Conservation (phyloP, 176 grass and related monocot species). For the Aegilops sharonensis region DNA sequence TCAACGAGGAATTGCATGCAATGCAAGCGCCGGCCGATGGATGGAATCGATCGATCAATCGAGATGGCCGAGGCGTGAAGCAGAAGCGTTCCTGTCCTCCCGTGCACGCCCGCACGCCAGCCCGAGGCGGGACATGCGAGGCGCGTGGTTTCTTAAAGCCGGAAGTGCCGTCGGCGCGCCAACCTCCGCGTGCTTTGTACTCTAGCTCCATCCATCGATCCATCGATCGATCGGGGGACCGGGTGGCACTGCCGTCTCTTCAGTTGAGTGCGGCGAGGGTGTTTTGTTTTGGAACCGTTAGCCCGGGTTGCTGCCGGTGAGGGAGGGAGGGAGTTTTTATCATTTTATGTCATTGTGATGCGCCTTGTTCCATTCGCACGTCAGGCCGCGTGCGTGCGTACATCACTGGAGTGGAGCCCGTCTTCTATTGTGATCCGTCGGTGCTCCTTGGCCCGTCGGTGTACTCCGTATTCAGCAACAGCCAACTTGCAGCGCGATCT, state of each 20-base stretch:
- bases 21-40: neutral
- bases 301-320: no score
- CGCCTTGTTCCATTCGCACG: neutral
- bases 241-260: no score
- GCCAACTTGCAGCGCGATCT: neutral
- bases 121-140: neutral
- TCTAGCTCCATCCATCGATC: neutral
- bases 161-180: neutral
- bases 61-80: slow-evolving; percentile 38
- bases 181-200: neutral
- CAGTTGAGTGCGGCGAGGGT: no score
- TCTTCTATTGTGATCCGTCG: neutral
- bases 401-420: neutral
- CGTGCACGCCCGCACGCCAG: neutral
- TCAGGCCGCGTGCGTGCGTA: neutral
- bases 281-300: no score
- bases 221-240: no score
- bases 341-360: neutral
- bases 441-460: neutral
- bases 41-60: neutral
- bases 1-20: neutral
- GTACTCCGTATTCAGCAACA: neutral
- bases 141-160: slow-evolving; percentile 4
- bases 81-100: slow-evolving; percentile 10
- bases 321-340: neutral